Evolutionary conservation across 2,329 filamentous ascomycete species (phyloP), one percentile per base, ranked within the genome.

Genomic region (Sclerotinia subarctica): DNA sequence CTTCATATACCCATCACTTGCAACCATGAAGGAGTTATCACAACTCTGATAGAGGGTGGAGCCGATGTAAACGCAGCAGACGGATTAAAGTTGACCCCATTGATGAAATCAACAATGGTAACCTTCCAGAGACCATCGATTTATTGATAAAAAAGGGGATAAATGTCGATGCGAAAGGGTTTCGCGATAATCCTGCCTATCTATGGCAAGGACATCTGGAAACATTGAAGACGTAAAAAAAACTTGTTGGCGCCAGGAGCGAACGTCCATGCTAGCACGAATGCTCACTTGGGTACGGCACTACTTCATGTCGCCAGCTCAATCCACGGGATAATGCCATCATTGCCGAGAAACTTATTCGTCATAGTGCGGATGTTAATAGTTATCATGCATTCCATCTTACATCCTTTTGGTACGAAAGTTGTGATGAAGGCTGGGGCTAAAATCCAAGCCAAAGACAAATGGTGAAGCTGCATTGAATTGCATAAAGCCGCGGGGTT

Each of bases 131-230:
- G 10, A 19, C 19, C 10, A 7, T 67, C 4, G 47, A 52, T 19
- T 13, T 46, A 19, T 38, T 62, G 8, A n/a, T 67, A n/a, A 6
- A 26, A 26, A 62, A 67, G 24, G 64, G 35, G 19, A 56, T 56
- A 10, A 5, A 52, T 13, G 29, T 67, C 24, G 21, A 67, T 17
- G 24, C 57, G 10, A n/a, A n/a, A 19, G 21, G 19, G 19, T 21
- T 26, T 29, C 19, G 5, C 24, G 17, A 29, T 24, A 7, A 38
- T 10, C 29, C 47, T 32, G 32, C 47, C 13, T 67, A 44, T 46
- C 19, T 21, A 35, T 63, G 47, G 47, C 65, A 52, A 35, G 35
- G 8, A 17, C 7, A 2, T n/a, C 8, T 26, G 65, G 57, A 29
- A 46, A 21, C 8, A 32, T n/a, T 19, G 35, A 46, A 24, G 65